These are phyloP conservation scores for Pneumocystis canis DNA, from an alignment of 1,139 yeast species.

Conservation along the genomic window DNA sequence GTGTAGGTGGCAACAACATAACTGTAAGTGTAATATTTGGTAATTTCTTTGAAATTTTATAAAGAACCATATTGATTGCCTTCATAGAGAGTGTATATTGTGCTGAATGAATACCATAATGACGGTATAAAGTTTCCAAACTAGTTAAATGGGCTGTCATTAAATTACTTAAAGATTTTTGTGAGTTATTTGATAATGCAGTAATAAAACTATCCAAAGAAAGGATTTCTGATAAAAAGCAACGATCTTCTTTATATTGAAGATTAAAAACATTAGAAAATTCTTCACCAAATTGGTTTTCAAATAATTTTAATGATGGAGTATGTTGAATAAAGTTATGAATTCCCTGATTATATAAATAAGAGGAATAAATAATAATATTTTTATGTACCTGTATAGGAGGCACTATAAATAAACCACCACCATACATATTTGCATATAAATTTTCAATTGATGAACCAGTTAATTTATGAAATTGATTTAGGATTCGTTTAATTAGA, in stretches of 20 bases:
- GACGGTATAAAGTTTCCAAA: slow-evolving; percentile 7
- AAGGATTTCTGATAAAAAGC: slow-evolving; percentile 11
- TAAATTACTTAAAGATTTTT: background rate
- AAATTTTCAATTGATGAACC: slow-evolving; percentile 5
- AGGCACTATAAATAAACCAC: slow-evolving; percentile 8
- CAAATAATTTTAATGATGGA: background rate
- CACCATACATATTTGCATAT: slow-evolving; percentile 10
- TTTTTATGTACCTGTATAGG: slow-evolving; percentile 4
- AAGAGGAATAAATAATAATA: background rate
- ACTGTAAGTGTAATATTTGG: background rate
- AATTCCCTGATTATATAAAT: slow-evolving; percentile 3
- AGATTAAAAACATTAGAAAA: slow-evolving; percentile 8
- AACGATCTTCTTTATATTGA: slow-evolving; percentile 8
- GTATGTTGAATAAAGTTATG: slow-evolving; percentile 2
- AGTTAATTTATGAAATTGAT: slow-evolving; percentile 7
- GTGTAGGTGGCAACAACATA: background rate
- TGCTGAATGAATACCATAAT: slow-evolving; percentile 9
- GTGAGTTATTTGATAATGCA: slow-evolving; percentile 1
- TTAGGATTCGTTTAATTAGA: slow-evolving; percentile 5
- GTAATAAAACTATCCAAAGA: slow-evolving; percentile 9
- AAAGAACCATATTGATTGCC: slow-evolving; percentile 1
- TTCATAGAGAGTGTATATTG: slow-evolving; percentile 6
- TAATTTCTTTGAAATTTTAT: background rate
- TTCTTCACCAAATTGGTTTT: slow-evolving; percentile 6
- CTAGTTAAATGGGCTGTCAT: background rate